Conservation (phyloP, 208 protist species). For the Trypanosoma conorhini region DNA sequence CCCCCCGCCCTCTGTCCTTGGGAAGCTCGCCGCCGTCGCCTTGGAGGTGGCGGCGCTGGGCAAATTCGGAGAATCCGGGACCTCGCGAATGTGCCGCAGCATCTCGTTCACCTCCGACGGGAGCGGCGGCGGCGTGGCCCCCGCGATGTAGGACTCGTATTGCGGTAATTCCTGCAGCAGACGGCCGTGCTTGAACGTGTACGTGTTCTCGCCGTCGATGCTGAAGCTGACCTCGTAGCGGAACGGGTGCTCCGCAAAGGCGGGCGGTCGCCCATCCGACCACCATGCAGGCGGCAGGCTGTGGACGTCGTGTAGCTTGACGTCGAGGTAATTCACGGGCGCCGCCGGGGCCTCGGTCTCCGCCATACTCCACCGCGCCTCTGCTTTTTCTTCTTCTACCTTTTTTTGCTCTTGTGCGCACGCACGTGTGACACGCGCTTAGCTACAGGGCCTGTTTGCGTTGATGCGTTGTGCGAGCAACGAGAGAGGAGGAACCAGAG, state of each 20-base stretch:
- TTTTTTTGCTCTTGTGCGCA: constrained; percentile 1
- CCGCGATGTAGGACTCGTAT: constrained; percentile 65
- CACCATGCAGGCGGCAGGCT: constrained; percentile 68
- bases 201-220: constrained; percentile 21
- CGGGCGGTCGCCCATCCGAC: constrained; percentile 29
- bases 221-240: constrained; percentile 27
- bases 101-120: constrained; percentile 34
- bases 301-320: constrained; percentile 62
- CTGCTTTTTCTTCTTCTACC: not conserved
- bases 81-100: constrained; percentile 54
- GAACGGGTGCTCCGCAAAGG: constrained; percentile 28
- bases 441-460: not conserved
- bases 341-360: not conserved
- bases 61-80: constrained; percentile 34
- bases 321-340: constrained; percentile 72
- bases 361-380: constrained; percentile 5
- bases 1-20: not conserved
- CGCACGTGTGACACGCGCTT: not conserved
- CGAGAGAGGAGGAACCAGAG: not conserved
- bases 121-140: constrained; percentile 40
- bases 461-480: not conserved
- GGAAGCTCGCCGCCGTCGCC: constrained; percentile 18
- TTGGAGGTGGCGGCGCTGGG: constrained; percentile 4
- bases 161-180: constrained; percentile 46
- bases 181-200: constrained; percentile 54